A percentile compares a stretch with the other conserved stretches of the same genome.
phyloP scores from a whole-genome alignment of 768 basidiomycete species.

The Crassisporium funariophilum region DNA sequence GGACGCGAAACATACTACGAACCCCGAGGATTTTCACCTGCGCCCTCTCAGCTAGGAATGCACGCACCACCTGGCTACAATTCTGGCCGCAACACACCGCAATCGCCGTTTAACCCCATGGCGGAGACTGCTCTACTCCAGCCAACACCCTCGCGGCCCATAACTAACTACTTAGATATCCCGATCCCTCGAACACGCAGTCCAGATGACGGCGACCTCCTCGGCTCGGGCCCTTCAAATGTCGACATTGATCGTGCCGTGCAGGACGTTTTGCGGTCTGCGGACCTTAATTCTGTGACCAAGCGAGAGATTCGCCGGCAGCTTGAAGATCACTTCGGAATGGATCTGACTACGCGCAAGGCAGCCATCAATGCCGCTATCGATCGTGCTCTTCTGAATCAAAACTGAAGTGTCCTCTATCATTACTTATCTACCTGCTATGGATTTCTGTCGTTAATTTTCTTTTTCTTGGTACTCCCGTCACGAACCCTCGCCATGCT shows the following conservation, averaged over 20 bases:
- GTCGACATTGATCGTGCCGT: conserved; percentile 75
- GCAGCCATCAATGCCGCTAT: conserved; percentile 76
- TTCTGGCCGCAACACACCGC: conserved; percentile 76
- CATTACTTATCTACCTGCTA: conserved; percentile 10
- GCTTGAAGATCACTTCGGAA: conserved; percentile 81
- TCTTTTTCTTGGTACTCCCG: conserved; percentile 15
- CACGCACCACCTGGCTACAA: conserved; percentile 70
- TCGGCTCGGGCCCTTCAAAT: conserved; percentile 53
- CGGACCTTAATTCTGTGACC: conserved; percentile 88
- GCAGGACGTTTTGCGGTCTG: conserved; percentile 68
- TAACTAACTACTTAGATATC: conserved; percentile 78
- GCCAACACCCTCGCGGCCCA: conserved; percentile 67
- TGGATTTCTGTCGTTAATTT: conserved; percentile 12
- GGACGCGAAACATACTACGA: conserved; percentile 90
- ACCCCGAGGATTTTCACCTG: conserved; percentile 71
- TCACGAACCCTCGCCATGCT: conserved; percentile 21
- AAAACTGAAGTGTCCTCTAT: conserved; percentile 26
- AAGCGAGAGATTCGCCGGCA: conserved; percentile 88
- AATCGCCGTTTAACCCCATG: conserved; percentile 45
- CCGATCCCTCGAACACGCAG: conserved; percentile 56
- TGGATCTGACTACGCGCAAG: conserved; percentile 75
- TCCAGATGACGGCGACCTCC: conserved; percentile 52
- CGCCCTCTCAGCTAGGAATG: conserved; percentile 67
- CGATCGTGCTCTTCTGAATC: conserved; percentile 66
- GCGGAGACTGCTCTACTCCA: conserved; percentile 48